Evolutionary conservation across 2,329 filamentous ascomycete genomes (phyloP), one percentile per base, ranked within the genome.

Genomic region (Ambrosiella xylebori): DNA sequence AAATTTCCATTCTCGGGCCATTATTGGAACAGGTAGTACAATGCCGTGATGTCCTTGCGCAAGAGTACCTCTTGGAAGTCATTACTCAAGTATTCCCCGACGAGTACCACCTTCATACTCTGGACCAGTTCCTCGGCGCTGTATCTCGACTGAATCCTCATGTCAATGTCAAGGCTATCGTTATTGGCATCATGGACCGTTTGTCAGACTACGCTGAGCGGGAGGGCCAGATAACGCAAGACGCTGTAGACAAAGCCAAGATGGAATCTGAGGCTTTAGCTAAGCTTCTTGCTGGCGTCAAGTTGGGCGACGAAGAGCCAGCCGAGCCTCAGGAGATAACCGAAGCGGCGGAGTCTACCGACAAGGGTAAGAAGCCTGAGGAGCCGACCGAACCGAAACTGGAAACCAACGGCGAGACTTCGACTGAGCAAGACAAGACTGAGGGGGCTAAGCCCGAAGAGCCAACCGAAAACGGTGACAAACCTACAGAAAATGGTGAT

Each of bases 1-100:
- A 94, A 72, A 85, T 85, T 56, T 82, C 84, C 37, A 97, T 98
- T 61, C 72, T 98, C 57, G 86, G 83, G 49, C 91, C 93, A 7
- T 74, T 98, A 57, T 71, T 98, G 63, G 93, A 98, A 69, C 93
- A 98, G 71, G 91, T 98, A 59, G 93, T 98, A 11, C 93, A 98
- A 68, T 98, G 93, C 67, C 84, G 93, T 61, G 93, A 98, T 74
- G 90, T 98, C 12, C 74, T 98, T 62, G 93, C 93, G 39, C 93
- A 98, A 69, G 93, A 98, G 69, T 98, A 98, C 71, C 79, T 98
- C 11, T 76, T 98, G 54, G 93, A 98, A 77, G 93, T 98, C 62
- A 95, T 98, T 63, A 98, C 91, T 4, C 94, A 98, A 70, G 93
- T 97, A 56, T 98, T 98, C 74, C 93, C 93, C 0, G 93, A 98